Evolutionary conservation across 78 protist species (phyloP), one percentile per base, ranked within the genome.

Genomic region (Guillardia theta): DNA sequence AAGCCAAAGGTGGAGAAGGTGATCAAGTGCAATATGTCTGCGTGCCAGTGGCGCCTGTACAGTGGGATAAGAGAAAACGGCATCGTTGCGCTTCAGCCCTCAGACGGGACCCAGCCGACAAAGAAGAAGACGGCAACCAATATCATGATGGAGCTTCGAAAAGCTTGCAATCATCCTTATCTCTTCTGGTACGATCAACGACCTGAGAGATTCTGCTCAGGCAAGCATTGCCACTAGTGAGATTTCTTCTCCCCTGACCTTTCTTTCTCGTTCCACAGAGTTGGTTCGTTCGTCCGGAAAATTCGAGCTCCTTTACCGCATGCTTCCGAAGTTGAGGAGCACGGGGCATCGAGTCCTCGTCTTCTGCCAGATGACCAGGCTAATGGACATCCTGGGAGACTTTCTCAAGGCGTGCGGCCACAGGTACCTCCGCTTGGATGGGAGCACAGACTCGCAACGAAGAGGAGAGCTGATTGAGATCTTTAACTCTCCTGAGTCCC

Each of bases 141-240:
- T 30, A 43, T 78, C 90, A 88, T 97, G 83, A 96, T 98, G 94
- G 98, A 98, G 95, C 97, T 99, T 50, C 97, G 98, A 54, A 99
- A 98, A 95, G 92, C 96, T 88, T 98, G 99, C 94, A 98, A 98
- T 93, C 99, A 98, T 93, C 99, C 99, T 0, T 95, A 70, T 43
- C 83, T 70, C 1, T 70, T 70, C 83, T 70, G 83, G 83, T 70
- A 33, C 83, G 36, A 70, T 43, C 27, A 24, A 33, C 83, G 83
- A 1, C 83, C 83, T 12, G 83, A 70, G 6, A 70, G 83, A 24
- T 70, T 1, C 70, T 1, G 27, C 6, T 6, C 39, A 58, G 6
- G 39, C 6, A 58, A n/a, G n/a, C n/a, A n/a, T n/a, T n/a, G n/a
- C n/a, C n/a, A n/a, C n/a, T n/a, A n/a, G n/a, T n/a, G n/a, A n/a